Conservation (phyloP, 2,329 filamentous ascomycete genomes). For the Fusarium beomiforme region DNA sequence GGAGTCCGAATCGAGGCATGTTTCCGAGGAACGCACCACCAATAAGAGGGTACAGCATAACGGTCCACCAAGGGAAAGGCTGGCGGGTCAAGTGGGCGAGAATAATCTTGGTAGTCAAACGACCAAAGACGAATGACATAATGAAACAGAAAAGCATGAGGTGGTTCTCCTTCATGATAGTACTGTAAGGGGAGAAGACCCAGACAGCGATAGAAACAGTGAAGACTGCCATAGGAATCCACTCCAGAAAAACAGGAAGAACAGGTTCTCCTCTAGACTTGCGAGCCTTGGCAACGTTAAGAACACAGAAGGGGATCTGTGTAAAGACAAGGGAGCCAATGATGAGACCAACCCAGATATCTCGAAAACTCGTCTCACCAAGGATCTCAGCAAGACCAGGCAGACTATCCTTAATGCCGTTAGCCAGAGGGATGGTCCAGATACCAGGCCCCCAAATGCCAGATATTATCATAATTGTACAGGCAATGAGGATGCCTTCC, state of each 20-base stretch:
- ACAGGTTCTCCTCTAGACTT: constrained; percentile 77
- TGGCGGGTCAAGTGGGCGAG: constrained; percentile 93
- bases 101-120: constrained; percentile 99
- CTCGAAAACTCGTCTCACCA: constrained; percentile 78
- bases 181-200: constrained; percentile 90
- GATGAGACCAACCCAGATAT: constrained; percentile 85
- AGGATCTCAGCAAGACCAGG: constrained; percentile 67
- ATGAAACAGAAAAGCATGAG: constrained; percentile 92
- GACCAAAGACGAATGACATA: constrained; percentile 96
- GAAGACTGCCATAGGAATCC: constrained; percentile 90
- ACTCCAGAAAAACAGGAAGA: constrained; percentile 87
- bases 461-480: constrained; percentile 84
- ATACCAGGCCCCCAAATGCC: constrained; percentile 89
- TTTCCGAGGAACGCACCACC: constrained; percentile 87
- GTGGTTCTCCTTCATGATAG: constrained; percentile 83
- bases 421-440: constrained; percentile 80
- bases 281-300: constrained; percentile 84
- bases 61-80: constrained; percentile 96
- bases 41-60: constrained; percentile 87
- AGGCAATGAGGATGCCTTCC: constrained; percentile 91
- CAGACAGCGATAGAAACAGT: constrained; percentile 79
- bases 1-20: constrained; percentile 79
- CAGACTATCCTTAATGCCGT: constrained; percentile 68
- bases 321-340: constrained; percentile 71
- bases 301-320: constrained; percentile 89